These are phyloP conservation scores for Soucietia sequanensis DNA, from an alignment of 805 yeast genomes.

Conservation along the genomic window DNA sequence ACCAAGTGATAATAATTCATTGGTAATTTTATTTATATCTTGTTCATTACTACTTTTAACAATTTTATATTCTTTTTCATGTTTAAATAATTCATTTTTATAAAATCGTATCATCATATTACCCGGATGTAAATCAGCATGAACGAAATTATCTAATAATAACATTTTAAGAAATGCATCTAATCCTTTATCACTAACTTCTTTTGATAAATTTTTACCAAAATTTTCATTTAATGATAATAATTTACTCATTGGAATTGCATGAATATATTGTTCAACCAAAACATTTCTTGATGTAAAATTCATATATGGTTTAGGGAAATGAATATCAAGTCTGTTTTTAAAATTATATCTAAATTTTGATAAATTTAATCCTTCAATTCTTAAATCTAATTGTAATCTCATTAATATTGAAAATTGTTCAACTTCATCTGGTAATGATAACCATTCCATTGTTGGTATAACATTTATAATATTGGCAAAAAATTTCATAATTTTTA, in stretches of 20 bases:
- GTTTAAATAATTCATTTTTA: slow-evolving; percentile 45
- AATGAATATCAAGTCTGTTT: slow-evolving; percentile 58
- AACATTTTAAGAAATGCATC: slow-evolving; percentile 94
- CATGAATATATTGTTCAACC: slow-evolving; percentile 83
- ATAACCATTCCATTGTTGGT: slow-evolving; percentile 98
- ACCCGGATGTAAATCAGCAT: slow-evolving; percentile 97
- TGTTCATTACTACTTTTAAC: slow-evolving; percentile 43
- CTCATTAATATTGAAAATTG: slow-evolving; percentile 86
- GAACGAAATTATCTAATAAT: slow-evolving; percentile 89
- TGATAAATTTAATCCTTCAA: slow-evolving; percentile 79
- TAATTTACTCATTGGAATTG: slow-evolving; percentile 75
- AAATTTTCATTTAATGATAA: slow-evolving; percentile 47
- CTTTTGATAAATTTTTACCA: slow-evolving; percentile 58
- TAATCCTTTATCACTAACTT: slow-evolving; percentile 75
- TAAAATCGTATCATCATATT: slow-evolving; percentile 78
- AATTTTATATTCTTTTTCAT: slow-evolving; percentile 41
- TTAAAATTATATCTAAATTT: slow-evolving; percentile 71
- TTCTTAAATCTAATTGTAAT: slow-evolving; percentile 82
- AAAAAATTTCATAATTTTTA: slow-evolving; percentile 77
- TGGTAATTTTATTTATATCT: slow-evolving; percentile 47
- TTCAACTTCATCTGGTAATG: slow-evolving; percentile 90
- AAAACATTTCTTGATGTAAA: slow-evolving; percentile 69
- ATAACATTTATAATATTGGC: slow-evolving; percentile 67
- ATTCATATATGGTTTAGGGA: slow-evolving; percentile 72
- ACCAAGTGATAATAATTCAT: slow-evolving; percentile 34